Evolutionary conservation across 2,329 filamentous ascomycete species (phyloP).

Genomic region (Aspergillus quadricinctus): DNA sequence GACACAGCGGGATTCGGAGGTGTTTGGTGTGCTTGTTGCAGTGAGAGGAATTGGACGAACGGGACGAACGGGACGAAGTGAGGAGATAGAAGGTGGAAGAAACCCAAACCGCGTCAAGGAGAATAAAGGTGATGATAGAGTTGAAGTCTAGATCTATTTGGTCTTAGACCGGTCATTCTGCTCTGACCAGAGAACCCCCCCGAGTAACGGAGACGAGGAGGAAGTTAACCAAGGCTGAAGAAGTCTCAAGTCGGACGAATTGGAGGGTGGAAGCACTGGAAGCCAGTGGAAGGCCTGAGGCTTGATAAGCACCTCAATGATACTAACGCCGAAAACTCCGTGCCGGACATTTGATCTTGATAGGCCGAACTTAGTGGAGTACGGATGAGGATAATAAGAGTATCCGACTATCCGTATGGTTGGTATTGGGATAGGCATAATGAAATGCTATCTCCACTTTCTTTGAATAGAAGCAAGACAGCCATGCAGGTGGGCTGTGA

Average conservation of each 20-base stretch:
- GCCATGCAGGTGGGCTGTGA: too few species aligned
- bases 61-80: background rate
- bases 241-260: too few species aligned
- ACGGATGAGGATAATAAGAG: too few species aligned
- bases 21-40: background rate
- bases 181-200: background rate
- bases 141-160: background rate
- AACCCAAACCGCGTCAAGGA: slow-evolving; percentile 2
- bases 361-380: too few species aligned
- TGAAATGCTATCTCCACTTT: background rate
- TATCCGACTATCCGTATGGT: too few species aligned
- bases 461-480: too few species aligned
- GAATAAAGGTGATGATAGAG: background rate
- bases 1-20: background rate
- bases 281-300: background rate
- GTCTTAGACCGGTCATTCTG: background rate
- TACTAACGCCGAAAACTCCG: background rate
- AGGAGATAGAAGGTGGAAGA: background rate
- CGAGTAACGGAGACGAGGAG: background rate
- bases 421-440: background rate
- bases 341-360: background rate
- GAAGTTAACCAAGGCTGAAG: background rate
- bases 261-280: background rate
- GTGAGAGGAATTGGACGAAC: background rate
- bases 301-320: slow-evolving; percentile 3